phyloP scores from a whole-genome alignment of 495 filamentous ascomycete species.

The Staphylotrichum tortipilum region DNA sequence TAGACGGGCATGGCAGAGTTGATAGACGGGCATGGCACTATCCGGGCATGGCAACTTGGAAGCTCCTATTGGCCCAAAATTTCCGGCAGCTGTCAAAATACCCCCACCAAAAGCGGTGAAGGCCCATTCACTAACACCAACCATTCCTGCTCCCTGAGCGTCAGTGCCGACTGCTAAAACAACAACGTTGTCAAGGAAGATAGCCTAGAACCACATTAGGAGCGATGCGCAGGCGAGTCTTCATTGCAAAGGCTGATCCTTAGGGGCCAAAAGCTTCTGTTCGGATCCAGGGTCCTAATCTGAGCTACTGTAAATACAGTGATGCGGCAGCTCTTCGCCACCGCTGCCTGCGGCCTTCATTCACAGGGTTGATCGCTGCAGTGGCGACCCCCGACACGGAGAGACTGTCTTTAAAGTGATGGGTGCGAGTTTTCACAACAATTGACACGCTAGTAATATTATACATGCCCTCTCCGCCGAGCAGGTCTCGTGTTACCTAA shows the following conservation, averaged over 20 bases:
- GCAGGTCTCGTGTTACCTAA: background rate
- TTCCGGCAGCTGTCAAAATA: background rate
- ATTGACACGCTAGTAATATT: background rate
- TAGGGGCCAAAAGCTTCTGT: no score
- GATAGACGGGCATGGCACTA: background rate
- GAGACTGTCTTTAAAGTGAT: no score
- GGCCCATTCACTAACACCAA: background rate
- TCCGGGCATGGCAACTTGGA: background rate
- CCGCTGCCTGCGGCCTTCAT: no score
- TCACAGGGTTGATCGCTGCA: background rate
- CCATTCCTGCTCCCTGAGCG: background rate
- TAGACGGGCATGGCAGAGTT: no score
- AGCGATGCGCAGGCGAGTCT: no score
- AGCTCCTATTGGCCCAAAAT: background rate
- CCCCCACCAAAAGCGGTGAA: background rate
- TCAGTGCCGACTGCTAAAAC: background rate
- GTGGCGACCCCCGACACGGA: background rate
- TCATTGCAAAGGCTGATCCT: no score
- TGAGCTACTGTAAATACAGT: no score
- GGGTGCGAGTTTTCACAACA: background rate
- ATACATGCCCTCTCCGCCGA: background rate
- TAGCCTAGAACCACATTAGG: no score
- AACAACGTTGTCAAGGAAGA: no score
- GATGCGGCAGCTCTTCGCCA: no score
- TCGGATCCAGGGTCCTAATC: no score